Conservation (phyloP, 768 basidiomycete species). For the Lactarius hatsudake region DNA sequence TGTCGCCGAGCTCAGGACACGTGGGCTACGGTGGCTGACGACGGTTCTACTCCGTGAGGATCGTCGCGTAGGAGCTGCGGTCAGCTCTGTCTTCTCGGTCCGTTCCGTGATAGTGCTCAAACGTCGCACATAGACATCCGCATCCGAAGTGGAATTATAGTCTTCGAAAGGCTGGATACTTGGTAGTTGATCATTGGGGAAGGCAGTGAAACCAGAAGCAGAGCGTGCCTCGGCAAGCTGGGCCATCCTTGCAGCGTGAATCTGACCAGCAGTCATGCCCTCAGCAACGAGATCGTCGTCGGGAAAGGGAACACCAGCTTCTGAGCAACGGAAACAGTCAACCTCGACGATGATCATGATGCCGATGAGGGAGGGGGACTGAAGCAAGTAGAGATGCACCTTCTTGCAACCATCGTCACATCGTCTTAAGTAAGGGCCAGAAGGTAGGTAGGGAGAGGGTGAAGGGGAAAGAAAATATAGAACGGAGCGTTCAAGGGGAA, state of each 20-base stretch:
- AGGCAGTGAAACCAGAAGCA: conserved; percentile 39
- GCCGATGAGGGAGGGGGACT: conserved; percentile 14
- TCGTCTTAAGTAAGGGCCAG: conserved; percentile 23
- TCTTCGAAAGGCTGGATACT: conserved; percentile 53
- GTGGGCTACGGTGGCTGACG: conserved; percentile 9
- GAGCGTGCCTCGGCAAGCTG: conserved; percentile 20
- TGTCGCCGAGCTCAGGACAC: conserved; percentile 32
- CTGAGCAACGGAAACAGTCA: conserved; percentile 29
- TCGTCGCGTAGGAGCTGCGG: conserved; percentile 15
- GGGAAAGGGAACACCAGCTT: conserved; percentile 29
- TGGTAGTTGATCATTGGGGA: conserved; percentile 46
- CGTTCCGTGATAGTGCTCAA: conserved; percentile 29
- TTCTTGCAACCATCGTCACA: conserved; percentile 26
- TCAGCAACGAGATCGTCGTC: conserved; percentile 21
- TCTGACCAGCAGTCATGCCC: conserved; percentile 23
- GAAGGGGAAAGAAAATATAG: conserved; percentile 33
- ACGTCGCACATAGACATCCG: conserved; percentile 11
- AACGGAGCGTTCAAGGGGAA: conserved; percentile 27
- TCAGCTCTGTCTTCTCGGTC: conserved; percentile 25
- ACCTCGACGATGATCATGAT: conserved; percentile 29
- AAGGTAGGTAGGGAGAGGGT: conserved; percentile 32
- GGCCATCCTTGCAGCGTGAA: conserved; percentile 22
- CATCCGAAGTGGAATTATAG: conserved; percentile 21
- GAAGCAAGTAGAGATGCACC: conserved; percentile 29
- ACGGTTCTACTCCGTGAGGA: conserved; percentile 15